Evolutionary conservation across 257 asterid species (phyloP), one percentile per base, ranked within the genome.

Genomic region (Fraxinus cuspidata): DNA sequence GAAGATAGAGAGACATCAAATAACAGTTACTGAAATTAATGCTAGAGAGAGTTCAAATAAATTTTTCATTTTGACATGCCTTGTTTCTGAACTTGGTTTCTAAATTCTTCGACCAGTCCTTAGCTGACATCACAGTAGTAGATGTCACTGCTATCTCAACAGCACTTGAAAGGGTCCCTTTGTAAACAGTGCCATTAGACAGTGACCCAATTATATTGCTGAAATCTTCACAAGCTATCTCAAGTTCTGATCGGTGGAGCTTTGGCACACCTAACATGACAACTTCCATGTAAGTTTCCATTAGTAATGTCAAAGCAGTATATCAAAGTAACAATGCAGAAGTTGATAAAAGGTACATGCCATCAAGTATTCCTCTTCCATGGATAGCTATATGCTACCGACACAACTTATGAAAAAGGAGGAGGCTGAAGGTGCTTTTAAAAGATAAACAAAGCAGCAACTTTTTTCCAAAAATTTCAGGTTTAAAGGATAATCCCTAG

Each of bases 161-260:
- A 40, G 98, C 98, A 77, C 95, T 93, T 5, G 99, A 93, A 13
- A 96, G 87, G 71, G 97, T 96, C 82, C 98, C 98, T 82, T 96
- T 96, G 80, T 93, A 96, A 44, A 96, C 71, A 7, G 88, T 93
- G 37, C 88, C 81, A 28, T 90, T 87, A 8, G 92, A 92, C 23
- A 66, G 70, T 5, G 81, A 74, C 15, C 42, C 29, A 6, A 94
- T 84, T 77, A 93, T 93, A 81, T 96, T 96, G 88, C 99, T 93
- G 90, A 93, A 93, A 81, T 93, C 98, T 83, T 96, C 99, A 23
- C 99, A 93, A 1, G 99, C 96, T 47, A 90, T 88, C 82, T 92
- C 99, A 12, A 96, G 89, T 83, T 96, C 99, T 3, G 75, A 66
- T 84, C 97, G 83, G 78, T 93, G 92, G 76, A 96, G 85, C 93